These are phyloP conservation scores for Pythium brachiatum DNA, from an alignment of 352 stramenopile genomes.

Conservation along the genomic window DNA sequence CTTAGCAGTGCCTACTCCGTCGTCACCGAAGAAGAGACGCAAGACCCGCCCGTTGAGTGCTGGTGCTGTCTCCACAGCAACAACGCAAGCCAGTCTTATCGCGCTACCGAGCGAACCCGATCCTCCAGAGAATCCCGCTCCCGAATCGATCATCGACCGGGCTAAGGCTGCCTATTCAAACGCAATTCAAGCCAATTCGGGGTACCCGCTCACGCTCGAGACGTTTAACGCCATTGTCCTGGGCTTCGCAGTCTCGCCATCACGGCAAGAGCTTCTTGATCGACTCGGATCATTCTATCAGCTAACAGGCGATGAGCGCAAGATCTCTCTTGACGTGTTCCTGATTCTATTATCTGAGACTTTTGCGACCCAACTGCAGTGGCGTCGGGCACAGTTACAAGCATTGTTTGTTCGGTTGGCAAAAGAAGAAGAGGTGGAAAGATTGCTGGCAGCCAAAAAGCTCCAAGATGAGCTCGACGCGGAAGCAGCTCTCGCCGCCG, in stretches of 20 bases:
- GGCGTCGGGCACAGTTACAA: slow-evolving; percentile 40
- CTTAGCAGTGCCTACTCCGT: not conserved
- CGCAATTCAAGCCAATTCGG: slow-evolving; percentile 32
- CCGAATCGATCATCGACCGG: slow-evolving; percentile 14
- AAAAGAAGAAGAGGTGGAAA: slow-evolving; percentile 25
- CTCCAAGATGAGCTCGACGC: slow-evolving; percentile 24
- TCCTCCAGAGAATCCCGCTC: not conserved
- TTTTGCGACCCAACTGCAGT: slow-evolving; percentile 45
- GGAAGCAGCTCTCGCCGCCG: slow-evolving; percentile 8
- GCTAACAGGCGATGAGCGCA: slow-evolving; percentile 52
- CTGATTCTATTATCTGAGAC: slow-evolving; percentile 43
- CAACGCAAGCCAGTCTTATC: not conserved
- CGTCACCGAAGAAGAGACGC: slow-evolving; percentile 30
- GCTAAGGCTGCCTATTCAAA: not conserved
- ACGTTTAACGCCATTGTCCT: slow-evolving; percentile 49
- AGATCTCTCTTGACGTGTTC: slow-evolving; percentile 49
- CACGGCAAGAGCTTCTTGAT: slow-evolving; percentile 28
- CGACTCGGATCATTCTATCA: slow-evolving; percentile 50
- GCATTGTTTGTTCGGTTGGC: slow-evolving; percentile 48
- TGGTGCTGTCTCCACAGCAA: not conserved
- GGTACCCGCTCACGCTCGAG: slow-evolving; percentile 44
- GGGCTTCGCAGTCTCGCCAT: slow-evolving; percentile 33
- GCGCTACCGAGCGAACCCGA: not conserved
- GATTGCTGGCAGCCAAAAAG: slow-evolving; percentile 16
- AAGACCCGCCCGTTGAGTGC: slow-evolving; percentile 26